A percentile compares a stretch with the other conserved stretches of the same genome.
These are phyloP conservation scores for Megacollybia marginata DNA, from an alignment of 768 basidiomycete species.

Conservation along the genomic window DNA sequence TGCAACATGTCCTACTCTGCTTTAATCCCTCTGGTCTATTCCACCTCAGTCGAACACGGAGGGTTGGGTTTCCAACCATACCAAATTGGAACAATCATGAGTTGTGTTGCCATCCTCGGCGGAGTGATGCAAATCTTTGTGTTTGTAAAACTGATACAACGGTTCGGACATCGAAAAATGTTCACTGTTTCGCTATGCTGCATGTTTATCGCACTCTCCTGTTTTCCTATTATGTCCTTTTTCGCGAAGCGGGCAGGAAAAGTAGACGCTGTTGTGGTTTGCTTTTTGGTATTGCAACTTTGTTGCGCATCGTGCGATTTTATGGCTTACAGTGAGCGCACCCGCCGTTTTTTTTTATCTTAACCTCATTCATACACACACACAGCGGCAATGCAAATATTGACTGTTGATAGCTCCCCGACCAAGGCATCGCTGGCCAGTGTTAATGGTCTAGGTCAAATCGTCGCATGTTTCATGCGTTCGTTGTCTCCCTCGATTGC, in stretches of 20 bases:
- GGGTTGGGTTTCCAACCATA: conserved; percentile 49
- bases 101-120: conserved; percentile 42
- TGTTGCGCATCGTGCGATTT: neutral
- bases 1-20: conserved; percentile 19
- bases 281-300: neutral
- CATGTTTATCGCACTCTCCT: neutral
- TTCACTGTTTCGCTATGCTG: neutral
- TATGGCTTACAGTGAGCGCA: neutral
- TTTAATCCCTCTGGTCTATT: conserved; percentile 25
- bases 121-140: conserved; percentile 43
- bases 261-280: neutral
- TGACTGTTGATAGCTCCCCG: conserved; percentile 30
- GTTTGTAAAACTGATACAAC: conserved; percentile 36
- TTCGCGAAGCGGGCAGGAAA: neutral
- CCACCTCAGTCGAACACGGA: conserved; percentile 45
- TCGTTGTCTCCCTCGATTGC: conserved; percentile 38
- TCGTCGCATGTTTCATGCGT: conserved; percentile 21
- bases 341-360: neutral
- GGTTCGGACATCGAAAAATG: conserved; percentile 40
- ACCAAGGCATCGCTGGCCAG: conserved; percentile 40
- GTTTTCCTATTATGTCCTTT: neutral
- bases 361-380: neutral
- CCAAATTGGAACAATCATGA: conserved; percentile 45
- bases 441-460: conserved; percentile 37
- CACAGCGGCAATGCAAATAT: conserved; percentile 5